Evolutionary conservation across 2,329 filamentous ascomycete species (phyloP).

Genomic region (Penicillium sp.): DNA sequence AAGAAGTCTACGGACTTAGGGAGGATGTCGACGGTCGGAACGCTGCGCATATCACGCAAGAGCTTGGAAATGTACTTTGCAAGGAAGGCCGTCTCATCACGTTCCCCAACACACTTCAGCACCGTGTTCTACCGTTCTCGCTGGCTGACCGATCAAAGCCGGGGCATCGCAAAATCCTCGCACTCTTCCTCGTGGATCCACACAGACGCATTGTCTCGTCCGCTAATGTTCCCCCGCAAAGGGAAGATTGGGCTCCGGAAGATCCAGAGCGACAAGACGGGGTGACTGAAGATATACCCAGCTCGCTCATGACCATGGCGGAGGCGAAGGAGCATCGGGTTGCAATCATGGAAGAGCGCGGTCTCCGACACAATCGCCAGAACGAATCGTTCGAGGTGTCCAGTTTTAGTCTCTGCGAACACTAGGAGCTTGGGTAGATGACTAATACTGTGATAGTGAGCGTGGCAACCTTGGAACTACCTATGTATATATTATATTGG

Average conservation of each 20-base stretch:
- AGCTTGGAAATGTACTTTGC: constrained; percentile 16
- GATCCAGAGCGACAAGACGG: constrained; percentile 28
- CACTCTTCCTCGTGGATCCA: constrained; percentile 28
- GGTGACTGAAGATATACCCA: constrained; percentile 25
- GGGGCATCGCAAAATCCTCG: constrained; percentile 28
- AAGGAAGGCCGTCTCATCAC: constrained; percentile 20
- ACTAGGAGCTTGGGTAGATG: no score
- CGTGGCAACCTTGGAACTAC: no score
- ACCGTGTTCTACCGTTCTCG: constrained; percentile 22
- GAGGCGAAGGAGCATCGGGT: constrained; percentile 40
- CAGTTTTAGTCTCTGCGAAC: constrained; percentile 6
- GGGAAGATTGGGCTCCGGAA: constrained; percentile 43
- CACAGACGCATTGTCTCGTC: constrained; percentile 24
- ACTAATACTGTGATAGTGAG: no score
- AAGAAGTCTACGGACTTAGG: constrained; percentile 12
- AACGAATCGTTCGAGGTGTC: neutral
- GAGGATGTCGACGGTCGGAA: constrained; percentile 22
- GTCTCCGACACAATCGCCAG: neutral
- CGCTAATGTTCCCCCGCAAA: constrained; percentile 27
- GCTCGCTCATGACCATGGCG: constrained; percentile 31
- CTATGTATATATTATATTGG: no score
- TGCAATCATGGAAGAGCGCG: constrained; percentile 41
- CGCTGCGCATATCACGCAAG: constrained; percentile 7
- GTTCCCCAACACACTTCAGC: constrained; percentile 24
- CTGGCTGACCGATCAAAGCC: constrained; percentile 21